phyloP scores from a whole-genome alignment of 179 eudicot species.

The Heliamphora pulchella region DNA sequence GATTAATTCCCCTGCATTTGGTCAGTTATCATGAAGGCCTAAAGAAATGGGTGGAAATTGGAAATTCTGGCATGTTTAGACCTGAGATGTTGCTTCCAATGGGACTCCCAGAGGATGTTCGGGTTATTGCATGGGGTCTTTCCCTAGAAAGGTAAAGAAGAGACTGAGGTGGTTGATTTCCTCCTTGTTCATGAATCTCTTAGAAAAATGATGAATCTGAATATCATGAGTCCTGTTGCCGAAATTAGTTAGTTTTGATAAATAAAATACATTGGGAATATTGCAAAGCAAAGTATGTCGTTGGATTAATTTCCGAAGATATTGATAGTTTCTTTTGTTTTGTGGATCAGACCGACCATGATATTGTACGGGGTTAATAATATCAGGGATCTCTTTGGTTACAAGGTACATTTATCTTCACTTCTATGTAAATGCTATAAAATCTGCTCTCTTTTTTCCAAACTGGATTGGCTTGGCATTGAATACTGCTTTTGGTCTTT shows the following conservation, averaged over 20 bases:
- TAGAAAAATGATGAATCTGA: not conserved
- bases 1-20: too few species aligned
- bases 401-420: conserved; percentile 49
- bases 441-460: not conserved
- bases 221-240: not conserved
- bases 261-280: not conserved
- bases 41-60: conserved; percentile 91
- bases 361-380: conserved; percentile 70
- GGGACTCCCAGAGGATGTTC: conserved; percentile 92
- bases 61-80: conserved; percentile 95
- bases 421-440: not conserved
- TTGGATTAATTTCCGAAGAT: not conserved
- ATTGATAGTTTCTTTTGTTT: not conserved
- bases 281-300: not conserved
- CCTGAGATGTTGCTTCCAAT: conserved; percentile 96
- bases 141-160: conserved; percentile 73
- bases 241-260: not conserved
- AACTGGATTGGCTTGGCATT: too few species aligned
- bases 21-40: conserved; percentile 55
- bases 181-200: not conserved
- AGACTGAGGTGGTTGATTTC: not conserved
- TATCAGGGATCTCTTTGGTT: conserved; percentile 84
- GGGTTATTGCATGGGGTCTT: conserved; percentile 91
- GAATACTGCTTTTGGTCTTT: conserved; percentile 1
- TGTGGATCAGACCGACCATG: conserved; percentile 65